Evolutionary conservation across 2,329 filamentous ascomycete species (phyloP).

Genomic region (Clonostachys byssicola): DNA sequence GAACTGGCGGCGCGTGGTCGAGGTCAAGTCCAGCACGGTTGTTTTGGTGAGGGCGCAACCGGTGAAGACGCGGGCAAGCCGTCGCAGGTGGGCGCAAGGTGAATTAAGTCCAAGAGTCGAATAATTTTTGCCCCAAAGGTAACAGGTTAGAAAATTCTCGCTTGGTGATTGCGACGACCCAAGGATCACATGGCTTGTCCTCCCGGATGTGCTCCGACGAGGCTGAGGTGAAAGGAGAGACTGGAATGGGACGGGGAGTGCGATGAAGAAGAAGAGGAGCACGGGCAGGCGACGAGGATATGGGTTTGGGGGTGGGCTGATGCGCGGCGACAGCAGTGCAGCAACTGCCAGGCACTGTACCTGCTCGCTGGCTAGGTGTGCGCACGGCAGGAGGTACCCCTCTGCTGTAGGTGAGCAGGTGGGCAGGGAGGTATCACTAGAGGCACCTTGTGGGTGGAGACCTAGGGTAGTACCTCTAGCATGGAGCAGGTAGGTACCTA

Average conservation of each 20-base stretch:
- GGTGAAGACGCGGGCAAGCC: too few relatives aligned
- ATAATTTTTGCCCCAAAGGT: too few relatives aligned
- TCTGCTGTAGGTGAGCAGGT: neutral
- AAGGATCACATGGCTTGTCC: neutral
- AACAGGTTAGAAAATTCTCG: too few relatives aligned
- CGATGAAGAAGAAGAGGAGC: conserved; percentile 10
- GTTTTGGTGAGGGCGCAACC: too few relatives aligned
- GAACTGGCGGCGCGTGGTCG: too few relatives aligned
- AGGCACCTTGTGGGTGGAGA: neutral
- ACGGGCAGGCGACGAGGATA: neutral
- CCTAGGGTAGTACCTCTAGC: too few relatives aligned
- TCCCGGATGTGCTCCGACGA: neutral
- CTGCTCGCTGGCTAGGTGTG: neutral
- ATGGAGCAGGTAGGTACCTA: too few relatives aligned
- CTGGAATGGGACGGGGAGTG: conserved; percentile 13
- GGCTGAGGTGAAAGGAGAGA: conserved; percentile 3
- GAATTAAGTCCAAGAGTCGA: too few relatives aligned
- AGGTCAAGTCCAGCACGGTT: too few relatives aligned
- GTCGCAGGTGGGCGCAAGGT: too few relatives aligned
- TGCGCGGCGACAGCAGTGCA: neutral
- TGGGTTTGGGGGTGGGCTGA: conserved; percentile 1
- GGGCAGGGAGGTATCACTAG: neutral
- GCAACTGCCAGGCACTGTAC: neutral
- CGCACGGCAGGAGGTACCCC: neutral
- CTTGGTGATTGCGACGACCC: too few relatives aligned